Evolutionary conservation across 129 eudicot species (phyloP), one percentile per base, ranked within the genome.

Genomic region (Flaveria linearis): DNA sequence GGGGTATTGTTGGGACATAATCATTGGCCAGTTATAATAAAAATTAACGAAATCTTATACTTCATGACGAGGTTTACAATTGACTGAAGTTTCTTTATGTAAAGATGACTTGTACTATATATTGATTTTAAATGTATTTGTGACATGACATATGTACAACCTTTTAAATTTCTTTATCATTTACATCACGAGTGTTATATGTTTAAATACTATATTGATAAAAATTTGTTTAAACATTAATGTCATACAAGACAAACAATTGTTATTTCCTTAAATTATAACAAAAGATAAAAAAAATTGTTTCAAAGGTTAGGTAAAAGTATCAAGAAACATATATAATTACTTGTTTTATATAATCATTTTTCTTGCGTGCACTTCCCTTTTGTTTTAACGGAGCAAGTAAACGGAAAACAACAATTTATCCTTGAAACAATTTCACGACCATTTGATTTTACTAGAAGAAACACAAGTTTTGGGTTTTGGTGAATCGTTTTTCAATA

Each of bases 1-100:
- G 61, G 18, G 79, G 60, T 61, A 46, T 75, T 50, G 62, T 45
- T 61, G 41, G 26, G 50, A 61, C 26, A 46, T 50, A 18, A n/a
- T 75, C 71, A 62, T 75, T 62, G 79, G 63, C 33, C 16, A 75
- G 49, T 33, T 75, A 66, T 46, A 64, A 17, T 14, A 6, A 33
- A 51, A n/a, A 55, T 2, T 26, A 14, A 14, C 47, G 4, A 51
- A 51, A 55, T 55, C 7, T 18, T 36, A 36, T 55, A n/a, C 11
- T n/a, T n/a, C 13, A 55, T 17, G 47, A 28, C 4, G 22, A 66
- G 20, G 20, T 36, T 65, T 10, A 62, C n/a, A 62, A 4, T 62
- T 67, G 30, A 12, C 30, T 46, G 3, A 1, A 17, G 58, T 22
- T 69, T 69, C 56, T 69, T 69, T 11, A 7, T 69, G 41, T 69